Evolutionary conservation across 371 early-diverging fungal species (phyloP).

Genomic region (Mucor saturninus): DNA sequence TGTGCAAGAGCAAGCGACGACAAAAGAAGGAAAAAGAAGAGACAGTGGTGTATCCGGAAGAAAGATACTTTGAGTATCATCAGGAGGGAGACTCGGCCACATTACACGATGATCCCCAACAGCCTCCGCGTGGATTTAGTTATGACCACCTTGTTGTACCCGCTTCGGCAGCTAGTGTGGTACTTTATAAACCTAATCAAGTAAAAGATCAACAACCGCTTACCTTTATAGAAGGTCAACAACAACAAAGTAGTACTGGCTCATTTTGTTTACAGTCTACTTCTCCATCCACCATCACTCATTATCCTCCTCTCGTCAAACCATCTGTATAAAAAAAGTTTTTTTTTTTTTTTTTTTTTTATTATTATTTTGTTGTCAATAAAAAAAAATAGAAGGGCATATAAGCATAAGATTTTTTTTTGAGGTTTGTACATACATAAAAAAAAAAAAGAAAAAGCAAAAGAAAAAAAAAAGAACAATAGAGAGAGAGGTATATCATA

Average conservation of each 20-base stretch:
- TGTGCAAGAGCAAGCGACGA: not conserved
- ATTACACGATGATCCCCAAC: slow-evolving; percentile 11
- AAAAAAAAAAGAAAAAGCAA: not conserved
- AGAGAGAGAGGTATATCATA: not conserved
- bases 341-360: not conserved
- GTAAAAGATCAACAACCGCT: slow-evolving; percentile 10
- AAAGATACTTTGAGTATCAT: not conserved
- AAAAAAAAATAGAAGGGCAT: no score
- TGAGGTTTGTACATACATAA: not conserved
- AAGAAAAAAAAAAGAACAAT: not conserved
- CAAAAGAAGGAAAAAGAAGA: not conserved
- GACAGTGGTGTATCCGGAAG: not conserved
- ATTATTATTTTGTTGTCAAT: not conserved
- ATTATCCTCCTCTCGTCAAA: not conserved
- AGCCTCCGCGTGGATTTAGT: slow-evolving; percentile 12
- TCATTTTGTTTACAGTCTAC: slow-evolving; percentile 5
- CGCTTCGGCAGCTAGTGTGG: not conserved
- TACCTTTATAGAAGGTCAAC: slow-evolving; percentile 3
- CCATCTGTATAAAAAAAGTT: not conserved
- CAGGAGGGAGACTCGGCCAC: slow-evolving; percentile 7
- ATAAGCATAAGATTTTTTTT: not conserved
- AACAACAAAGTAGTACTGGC: slow-evolving; percentile 13
- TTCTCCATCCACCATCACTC: not conserved
- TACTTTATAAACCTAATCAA: slow-evolving; percentile 11
- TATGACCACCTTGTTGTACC: slow-evolving; percentile 9